Base-by-base conservation (phyloP, 371 early-diverging fungal species). In the Sporodiniella umbellata region DNA sequence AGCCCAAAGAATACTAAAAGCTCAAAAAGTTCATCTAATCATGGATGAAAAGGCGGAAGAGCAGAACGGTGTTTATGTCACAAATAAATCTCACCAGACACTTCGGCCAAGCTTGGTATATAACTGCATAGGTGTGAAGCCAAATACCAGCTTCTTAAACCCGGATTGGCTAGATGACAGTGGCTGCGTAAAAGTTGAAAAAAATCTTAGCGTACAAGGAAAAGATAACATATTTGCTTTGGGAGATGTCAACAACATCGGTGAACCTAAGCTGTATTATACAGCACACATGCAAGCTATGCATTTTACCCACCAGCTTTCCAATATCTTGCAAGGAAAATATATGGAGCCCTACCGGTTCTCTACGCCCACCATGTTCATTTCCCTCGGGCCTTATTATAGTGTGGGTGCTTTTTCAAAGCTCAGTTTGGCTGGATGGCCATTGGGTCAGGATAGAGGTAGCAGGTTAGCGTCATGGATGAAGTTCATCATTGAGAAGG, bases 281-380 rank as follows among this genome's bases (percentile, higher is more conserved):
- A 70, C 66, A 7, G 68, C 75, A 0, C 70, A 70, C 35, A 68
- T 70, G 64, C 70, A 75, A 51, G 70, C 66, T 11, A 25, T 75
- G 4, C 68, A 70, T 53, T 61, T 57, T 25, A 48, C 23, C 7
- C 55, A 47, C 6, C 58, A 66, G 26, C 22, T 70, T 17, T 23
- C 30, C 43, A 45, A 51, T 1, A 10, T 59, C 2, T 14, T 62
- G 22, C 30, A 50, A 21, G 51, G 47, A 24, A 22, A 25, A 25
- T 19, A 53, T 4, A 35, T 53, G 30, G n/a, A 37, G 10, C 60
- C 64, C 4, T 70, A 70, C 40, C 35, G 45, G n/a, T 58, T 58
- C 19, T 35, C 53, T 0, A 47, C 21, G 8, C 19, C 50, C 1
- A 53, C 62, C 2, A 66, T 66, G 67, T 48, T 70, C n/a, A 42